Evolutionary conservation across 2,329 filamentous ascomycete genomes (phyloP).

Genomic region (Colletotrichum chlorophyti): DNA sequence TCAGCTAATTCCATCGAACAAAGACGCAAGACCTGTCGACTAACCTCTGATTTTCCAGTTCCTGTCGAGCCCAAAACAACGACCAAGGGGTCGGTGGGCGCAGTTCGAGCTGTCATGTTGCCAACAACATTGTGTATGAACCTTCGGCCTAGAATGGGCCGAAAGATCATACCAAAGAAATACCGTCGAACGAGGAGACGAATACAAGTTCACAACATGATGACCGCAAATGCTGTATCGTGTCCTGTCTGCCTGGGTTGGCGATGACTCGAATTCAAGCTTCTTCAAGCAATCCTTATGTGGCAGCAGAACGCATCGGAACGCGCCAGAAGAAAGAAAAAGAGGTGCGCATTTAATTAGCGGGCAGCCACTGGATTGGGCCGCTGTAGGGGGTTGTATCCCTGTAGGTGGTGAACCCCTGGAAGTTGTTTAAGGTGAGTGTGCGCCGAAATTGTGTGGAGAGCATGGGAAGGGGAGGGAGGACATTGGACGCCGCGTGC

Average conservation of each 20-base stretch:
- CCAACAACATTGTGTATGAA: constrained; percentile 34
- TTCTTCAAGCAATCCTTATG: too few relatives aligned
- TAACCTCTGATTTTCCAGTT: constrained; percentile 90
- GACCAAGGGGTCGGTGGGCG: constrained; percentile 68
- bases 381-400: neutral
- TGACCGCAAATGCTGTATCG: neutral
- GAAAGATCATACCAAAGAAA: constrained; percentile 21
- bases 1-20: neutral
- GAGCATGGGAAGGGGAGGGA: too few relatives aligned
- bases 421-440: constrained; percentile 7
- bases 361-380: constrained; percentile 20
- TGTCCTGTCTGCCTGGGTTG: neutral
- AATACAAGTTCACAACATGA: constrained; percentile 5
- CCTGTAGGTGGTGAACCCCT: constrained; percentile 21
- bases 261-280: too few relatives aligned
- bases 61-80: constrained; percentile 89
- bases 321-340: constrained; percentile 20
- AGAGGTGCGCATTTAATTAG: neutral
- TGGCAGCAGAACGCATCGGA: constrained; percentile 26
- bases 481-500: too few relatives aligned
- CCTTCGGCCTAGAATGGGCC: constrained; percentile 14
- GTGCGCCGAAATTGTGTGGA: too few relatives aligned
- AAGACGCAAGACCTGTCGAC: constrained; percentile 24
- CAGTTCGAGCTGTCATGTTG: constrained; percentile 30
- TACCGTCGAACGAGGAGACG: constrained; percentile 7